Base-by-base conservation (phyloP, 2,329 filamentous ascomycete species). In the Magnaporthales sp. region DNA sequence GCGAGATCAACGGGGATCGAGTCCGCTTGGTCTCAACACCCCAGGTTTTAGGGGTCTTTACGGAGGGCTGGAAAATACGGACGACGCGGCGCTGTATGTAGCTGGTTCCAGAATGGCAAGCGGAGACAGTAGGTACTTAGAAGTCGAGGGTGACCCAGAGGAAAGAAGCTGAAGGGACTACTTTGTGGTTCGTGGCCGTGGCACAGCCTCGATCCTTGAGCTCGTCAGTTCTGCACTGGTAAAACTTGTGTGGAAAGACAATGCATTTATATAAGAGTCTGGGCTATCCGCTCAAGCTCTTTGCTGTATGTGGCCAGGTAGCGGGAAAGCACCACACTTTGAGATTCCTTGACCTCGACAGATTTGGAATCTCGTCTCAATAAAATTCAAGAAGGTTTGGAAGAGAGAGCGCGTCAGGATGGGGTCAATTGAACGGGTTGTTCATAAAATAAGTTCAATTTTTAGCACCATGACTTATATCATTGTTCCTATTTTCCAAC, bases 41-140 rank as follows among this genome's bases (percentile, higher is more conserved):
- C 75, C 77, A n/a, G 80, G 80, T 0, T 81, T 81, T 68, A 73
- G 73, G 68, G 80, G 82, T 13, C 73, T 84, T 27, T 81, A 83
- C 68, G 80, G 80, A 26, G 82, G 81, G 13, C 73, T 73, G 63
- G 83, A 84, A 72, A 85, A 84, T 71, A 74, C 75, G 1, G 79
- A 81, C 58, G 81, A 82, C 66, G 72, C 75, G 60, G 70, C 73
- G 7, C 70, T 80, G 65, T 76, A 77, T 65, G 73, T 77, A 15
- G 70, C 73, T 46, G 70, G 70, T 24, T 71, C 70, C 38, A 68
- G 63, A 30, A 22, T 66, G 22, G 22, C 19, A 31, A 58, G 51
- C 4, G 30, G 27, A 7, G 56, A 6, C 26, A 27, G 24, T 15
- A 27, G 56, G 56, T 11, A 27, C 24, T 27, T 15, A 13, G 56